Base-by-base conservation (phyloP, 2,329 filamentous ascomycete genomes). In the Waltergamsia citrina region DNA sequence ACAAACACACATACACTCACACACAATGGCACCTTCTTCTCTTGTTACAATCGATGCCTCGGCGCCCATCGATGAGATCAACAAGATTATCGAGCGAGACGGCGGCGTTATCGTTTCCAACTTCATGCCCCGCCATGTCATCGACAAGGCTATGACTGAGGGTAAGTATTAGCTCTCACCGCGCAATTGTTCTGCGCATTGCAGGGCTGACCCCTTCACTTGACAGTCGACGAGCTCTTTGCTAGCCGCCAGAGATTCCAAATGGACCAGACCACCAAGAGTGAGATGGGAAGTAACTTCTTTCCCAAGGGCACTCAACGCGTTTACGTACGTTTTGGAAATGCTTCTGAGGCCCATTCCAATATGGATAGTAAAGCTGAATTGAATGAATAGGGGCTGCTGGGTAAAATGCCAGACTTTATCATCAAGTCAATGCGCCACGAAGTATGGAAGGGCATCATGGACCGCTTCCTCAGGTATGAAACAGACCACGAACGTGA, bases 91-190 rank as follows among this genome's bases (percentile, higher is more conserved):
- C 14, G 31, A 9, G 4, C 16, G 31, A n/a, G 31, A 33, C 14
- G 31, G 31, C 18, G 31, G 31, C 14, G 31, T 33, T 4, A 33
- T 33, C 15, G 31, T 33, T 12, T 33, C 31, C 31, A 24, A 33
- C 19, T 33, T 33, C 21, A 19, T 33, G 11, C 15, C 19, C 14
- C 12, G 12, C 7, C 10, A 25, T 8, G 14, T 22, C 22, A 22
- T 33, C 9, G 9, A 33, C n/a, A 12, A 33, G n/a, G n/a, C 19
- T 11, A n/a, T 33, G 19, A 7, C 9, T 19, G n/a, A 22, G 25
- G 22, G 19, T 22, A 25, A 25, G n/a, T n/a, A n/a, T n/a, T n/a
- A n/a, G n/a, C 5, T 6, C n/a, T 30, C n/a, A 11, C 12, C 11
- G n/a, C n/a, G n/a, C n/a, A n/a, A n/a, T n/a, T n/a, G n/a, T n/a